These are phyloP conservation scores for Melampsora americana DNA, from an alignment of 1,284 basidiomycete genomes.

Conservation along the genomic window DNA sequence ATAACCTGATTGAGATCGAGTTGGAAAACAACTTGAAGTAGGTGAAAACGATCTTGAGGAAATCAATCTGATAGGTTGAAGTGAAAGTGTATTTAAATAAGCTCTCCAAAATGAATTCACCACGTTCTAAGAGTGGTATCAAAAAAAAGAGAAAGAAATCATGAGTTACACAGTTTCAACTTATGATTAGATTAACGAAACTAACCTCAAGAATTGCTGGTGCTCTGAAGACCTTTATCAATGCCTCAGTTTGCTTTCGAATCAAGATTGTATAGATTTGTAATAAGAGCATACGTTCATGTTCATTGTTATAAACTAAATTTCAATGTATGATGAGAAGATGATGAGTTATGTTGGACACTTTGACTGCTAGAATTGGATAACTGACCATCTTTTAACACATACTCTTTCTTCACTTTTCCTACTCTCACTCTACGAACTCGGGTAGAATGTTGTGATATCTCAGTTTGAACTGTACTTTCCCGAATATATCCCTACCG, in stretches of 20 bases:
- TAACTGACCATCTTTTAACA: slow-evolving; percentile 11
- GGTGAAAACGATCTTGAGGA: neutral
- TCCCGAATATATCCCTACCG: slow-evolving; percentile 29
- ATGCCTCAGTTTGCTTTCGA: slow-evolving; percentile 34
- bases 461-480: slow-evolving; percentile 23
- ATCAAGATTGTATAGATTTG: slow-evolving; percentile 33
- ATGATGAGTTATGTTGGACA: neutral
- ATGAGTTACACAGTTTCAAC: neutral
- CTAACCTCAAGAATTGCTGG: slow-evolving; percentile 32
- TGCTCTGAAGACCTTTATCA: slow-evolving; percentile 8
- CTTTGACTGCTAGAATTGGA: neutral
- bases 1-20: neutral
- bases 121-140: neutral
- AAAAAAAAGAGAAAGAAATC: neutral
- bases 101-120: slow-evolving; percentile 16
- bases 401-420: slow-evolving; percentile 13
- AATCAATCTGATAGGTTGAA: neutral
- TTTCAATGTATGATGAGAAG: neutral
- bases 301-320: slow-evolving; percentile 32
- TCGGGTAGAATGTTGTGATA: slow-evolving; percentile 11
- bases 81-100: slow-evolving; percentile 16
- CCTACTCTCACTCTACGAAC: slow-evolving; percentile 13
- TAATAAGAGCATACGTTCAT: slow-evolving; percentile 16
- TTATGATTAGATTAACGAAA: neutral
- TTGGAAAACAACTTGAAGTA: neutral